Base-by-base conservation (phyloP, 2,329 filamentous ascomycete genomes). In the Calonectria hongkongensis region DNA sequence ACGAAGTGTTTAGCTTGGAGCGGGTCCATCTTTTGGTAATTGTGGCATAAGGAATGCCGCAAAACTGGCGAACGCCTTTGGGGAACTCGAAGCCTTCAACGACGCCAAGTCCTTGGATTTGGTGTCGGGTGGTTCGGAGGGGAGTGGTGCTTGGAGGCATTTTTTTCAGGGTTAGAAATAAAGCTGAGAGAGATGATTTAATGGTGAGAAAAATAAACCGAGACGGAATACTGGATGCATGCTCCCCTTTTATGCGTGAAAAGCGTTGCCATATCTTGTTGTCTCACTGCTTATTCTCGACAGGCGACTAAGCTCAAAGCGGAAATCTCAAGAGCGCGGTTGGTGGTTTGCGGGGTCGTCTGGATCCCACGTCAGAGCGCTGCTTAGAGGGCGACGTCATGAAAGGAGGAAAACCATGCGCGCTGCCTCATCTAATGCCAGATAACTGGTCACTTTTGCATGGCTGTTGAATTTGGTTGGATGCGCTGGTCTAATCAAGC, bases 81-180 rank as follows among this genome's bases (percentile, higher is more conserved):
- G 54, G 28, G 25, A 36, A 60, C n/a, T 36, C n/a, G 33, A 60
- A 27, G n/a, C 56, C 56, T 41, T 60, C 56, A 33, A 43, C 28
- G 7, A 25, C 36, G 21, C 56, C 56, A 15, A 60, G 56, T 18
- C 56, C 56, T 13, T 60, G 16, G 33, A 60, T 16, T 27, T 60
- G 18, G 56, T 28, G 48, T 30, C 48, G 48, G 28, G 48, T 30
- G 12, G 10, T 51, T 51, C 48, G 25, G 25, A 30, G 25, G 25
- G 48, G 48, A 10, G 21, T 30, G 27, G 48, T 30, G 48, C 48
- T 51, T 51, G 48, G 48, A 1, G 48, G 48, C 48, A 51, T 51
- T 15, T 3, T 51, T 30, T 18, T 9, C 3, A 47, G 18, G 9
- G 2, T 33, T 47, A 8, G 18, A 21, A n/a, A 8, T 4, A 7